Conservation (phyloP, 169 alveolate genomes). For the Pseudocohnilembus persalinus region DNA sequence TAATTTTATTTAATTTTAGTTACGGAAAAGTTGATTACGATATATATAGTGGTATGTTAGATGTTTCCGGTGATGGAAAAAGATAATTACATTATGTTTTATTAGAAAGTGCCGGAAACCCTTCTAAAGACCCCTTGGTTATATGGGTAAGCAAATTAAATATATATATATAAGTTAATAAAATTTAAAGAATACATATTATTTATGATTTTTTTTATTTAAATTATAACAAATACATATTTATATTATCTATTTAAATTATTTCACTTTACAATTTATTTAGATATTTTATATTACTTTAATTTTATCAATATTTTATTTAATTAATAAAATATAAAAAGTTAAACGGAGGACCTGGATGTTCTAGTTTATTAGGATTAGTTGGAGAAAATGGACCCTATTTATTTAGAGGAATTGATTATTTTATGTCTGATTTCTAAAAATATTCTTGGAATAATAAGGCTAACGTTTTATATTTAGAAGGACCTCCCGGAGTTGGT, state of each 20-base stretch:
- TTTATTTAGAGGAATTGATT: conserved; percentile 39
- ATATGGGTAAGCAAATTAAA: background rate
- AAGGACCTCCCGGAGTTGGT: conserved; percentile 70
- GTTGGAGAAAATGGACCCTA: conserved; percentile 75
- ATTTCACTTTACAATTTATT: background rate
- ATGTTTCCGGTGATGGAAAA: background rate
- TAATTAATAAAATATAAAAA: too few relatives aligned
- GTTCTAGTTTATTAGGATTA: conserved; percentile 64
- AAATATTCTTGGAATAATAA: background rate
- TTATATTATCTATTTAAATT: background rate
- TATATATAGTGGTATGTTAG: background rate
- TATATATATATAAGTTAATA: too few relatives aligned
- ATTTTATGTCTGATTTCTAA: background rate
- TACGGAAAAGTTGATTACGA: background rate
- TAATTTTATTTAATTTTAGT: background rate
- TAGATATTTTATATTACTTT: too few relatives aligned
- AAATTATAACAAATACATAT: too few relatives aligned
- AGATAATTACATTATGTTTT: background rate
- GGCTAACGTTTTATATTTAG: conserved; percentile 65
- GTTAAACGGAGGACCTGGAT: conserved; percentile 85
- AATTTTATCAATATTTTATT: too few relatives aligned
- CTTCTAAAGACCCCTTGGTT: background rate
- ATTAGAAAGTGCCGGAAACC: background rate
- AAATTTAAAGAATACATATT: too few relatives aligned
- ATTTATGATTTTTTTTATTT: too few relatives aligned